These are phyloP conservation scores for Pezicula carpinea DNA, from an alignment of 2,329 filamentous ascomycete species.

Conservation along the genomic window DNA sequence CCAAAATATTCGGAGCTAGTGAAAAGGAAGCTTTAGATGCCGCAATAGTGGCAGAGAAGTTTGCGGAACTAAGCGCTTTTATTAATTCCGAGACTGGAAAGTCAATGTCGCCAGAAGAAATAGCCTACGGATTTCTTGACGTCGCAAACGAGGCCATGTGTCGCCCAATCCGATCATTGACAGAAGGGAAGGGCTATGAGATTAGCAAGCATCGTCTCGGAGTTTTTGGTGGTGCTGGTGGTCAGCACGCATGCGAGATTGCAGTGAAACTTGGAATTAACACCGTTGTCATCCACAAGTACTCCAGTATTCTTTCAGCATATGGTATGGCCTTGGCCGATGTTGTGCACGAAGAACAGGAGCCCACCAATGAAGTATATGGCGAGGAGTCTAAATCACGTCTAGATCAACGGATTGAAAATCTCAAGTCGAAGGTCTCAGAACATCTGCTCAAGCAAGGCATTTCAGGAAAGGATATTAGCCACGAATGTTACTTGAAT, in stretches of 20 bases:
- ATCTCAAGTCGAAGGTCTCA: slow-evolving; percentile 67
- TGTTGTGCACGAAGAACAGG: slow-evolving; percentile 86
- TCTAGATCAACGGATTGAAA: slow-evolving; percentile 68
- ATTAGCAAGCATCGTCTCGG: slow-evolving; percentile 81
- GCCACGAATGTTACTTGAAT: slow-evolving; percentile 86
- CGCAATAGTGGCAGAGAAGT: slow-evolving; percentile 66
- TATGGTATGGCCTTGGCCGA: slow-evolving; percentile 91
- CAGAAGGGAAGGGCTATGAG: slow-evolving; percentile 85
- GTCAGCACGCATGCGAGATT: slow-evolving; percentile 84
- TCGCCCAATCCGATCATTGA: slow-evolving; percentile 80
- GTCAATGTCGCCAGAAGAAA: slow-evolving; percentile 61
- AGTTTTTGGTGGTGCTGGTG: slow-evolving; percentile 85
- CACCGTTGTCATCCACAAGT: slow-evolving; percentile 79
- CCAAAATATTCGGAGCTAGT: slow-evolving; percentile 85
- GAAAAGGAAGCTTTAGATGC: slow-evolving; percentile 76
- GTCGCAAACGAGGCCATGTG: slow-evolving; percentile 91
- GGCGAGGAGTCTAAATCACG: slow-evolving; percentile 37
- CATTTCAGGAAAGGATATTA: slow-evolving; percentile 66
- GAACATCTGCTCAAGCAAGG: slow-evolving; percentile 67
- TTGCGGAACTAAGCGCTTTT: slow-evolving; percentile 68
- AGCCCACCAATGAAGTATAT: slow-evolving; percentile 60
- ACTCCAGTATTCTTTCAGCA: slow-evolving; percentile 82
- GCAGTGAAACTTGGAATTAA: slow-evolving; percentile 76
- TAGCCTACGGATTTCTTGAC: slow-evolving; percentile 64
- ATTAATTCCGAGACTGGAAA: slow-evolving; percentile 68